Evolutionary conservation across 495 filamentous ascomycete genomes (phyloP).

Genomic region (Penicillium macrosclerotiorum): DNA sequence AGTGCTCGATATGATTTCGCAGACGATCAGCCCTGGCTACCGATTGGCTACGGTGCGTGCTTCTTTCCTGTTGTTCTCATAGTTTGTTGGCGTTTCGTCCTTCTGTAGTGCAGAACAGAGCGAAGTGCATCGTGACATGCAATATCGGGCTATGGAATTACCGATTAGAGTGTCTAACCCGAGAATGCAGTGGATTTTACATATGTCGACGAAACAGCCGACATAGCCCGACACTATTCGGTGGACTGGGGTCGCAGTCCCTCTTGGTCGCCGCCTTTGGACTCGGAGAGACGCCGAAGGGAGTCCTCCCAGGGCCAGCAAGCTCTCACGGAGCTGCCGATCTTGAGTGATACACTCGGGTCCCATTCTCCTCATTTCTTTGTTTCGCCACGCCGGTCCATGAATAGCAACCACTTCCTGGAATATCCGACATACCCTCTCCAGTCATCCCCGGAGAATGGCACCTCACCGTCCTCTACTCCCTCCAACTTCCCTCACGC

Average conservation of each 20-base stretch:
- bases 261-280: conserved; percentile 2
- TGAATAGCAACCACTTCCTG: conserved; percentile 1
- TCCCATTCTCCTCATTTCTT: conserved; percentile 9
- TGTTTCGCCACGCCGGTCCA: conserved; percentile 1
- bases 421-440: conserved; percentile 9
- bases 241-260: conserved; percentile 3
- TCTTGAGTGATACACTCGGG: conserved; percentile 3
- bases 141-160: conserved; percentile 3
- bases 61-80: not conserved
- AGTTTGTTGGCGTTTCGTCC: too few species aligned
- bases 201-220: conserved; percentile 23
- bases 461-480: conserved; percentile 10
- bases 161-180: conserved; percentile 6
- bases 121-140: not conserved
- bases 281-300: conserved; percentile 4
- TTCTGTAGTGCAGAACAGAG: not conserved
- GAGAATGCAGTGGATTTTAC: conserved; percentile 11
- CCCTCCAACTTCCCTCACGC: conserved; percentile 14
- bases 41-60: conserved; percentile 13
- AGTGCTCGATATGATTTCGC: conserved; percentile 21
- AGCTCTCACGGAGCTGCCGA: conserved; percentile 1
- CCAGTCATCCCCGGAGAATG: conserved; percentile 10
- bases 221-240: conserved; percentile 16
- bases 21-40: conserved; percentile 22
- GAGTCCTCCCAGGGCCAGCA: conserved; percentile 1